Evolutionary conservation across 345 rosid species (phyloP).

Genomic region (Populus ilicifolia): DNA sequence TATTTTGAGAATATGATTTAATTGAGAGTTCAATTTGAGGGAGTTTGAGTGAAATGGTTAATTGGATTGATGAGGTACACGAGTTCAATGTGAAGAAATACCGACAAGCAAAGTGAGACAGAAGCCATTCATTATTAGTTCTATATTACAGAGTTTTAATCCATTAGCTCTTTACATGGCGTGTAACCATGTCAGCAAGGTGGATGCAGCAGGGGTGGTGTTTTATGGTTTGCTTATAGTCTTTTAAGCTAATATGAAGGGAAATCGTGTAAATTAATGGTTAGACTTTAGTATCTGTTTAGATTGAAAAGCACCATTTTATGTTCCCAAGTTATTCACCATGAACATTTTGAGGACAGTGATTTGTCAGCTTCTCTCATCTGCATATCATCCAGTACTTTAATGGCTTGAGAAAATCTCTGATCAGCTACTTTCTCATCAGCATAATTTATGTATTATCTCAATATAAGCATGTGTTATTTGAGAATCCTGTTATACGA

Average conservation of each 20-base stretch:
- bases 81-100: background rate
- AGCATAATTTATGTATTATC: background rate
- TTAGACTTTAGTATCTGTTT: background rate
- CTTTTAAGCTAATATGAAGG: background rate
- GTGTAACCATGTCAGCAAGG: background rate
- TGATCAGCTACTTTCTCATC: background rate
- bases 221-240: background rate
- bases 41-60: background rate
- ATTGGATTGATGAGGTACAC: background rate
- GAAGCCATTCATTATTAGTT: background rate
- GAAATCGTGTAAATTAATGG: background rate
- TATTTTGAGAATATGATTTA: background rate
- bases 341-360: background rate
- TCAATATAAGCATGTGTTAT: background rate
- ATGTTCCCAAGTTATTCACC: background rate
- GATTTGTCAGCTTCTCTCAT: background rate
- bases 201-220: background rate
- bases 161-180: background rate
- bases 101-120: background rate
- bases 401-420: background rate
- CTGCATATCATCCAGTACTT: background rate
- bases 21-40: background rate
- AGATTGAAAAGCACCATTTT: background rate
- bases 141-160: background rate
- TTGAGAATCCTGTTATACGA: background rate